A percentile compares a stretch with the other conserved stretches of the same genome.
phyloP scores from a whole-genome alignment of 2,329 filamentous ascomycete genomes.

The Paecilomyces sp. region DNA sequence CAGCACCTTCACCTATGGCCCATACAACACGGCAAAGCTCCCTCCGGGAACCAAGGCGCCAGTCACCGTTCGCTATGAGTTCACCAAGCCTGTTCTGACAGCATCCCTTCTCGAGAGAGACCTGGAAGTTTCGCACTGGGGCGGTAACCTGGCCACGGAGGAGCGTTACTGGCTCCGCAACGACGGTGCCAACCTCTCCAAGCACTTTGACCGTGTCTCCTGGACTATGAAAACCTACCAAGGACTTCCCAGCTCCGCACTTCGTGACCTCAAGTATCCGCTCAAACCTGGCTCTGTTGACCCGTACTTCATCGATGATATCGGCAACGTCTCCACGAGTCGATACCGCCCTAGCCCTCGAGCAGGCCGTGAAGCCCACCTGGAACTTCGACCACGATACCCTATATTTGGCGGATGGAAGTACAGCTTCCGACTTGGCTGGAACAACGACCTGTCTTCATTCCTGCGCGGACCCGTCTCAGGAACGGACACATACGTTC shows the following conservation, averaged over 20 bases:
- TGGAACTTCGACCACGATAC: constrained; percentile 90
- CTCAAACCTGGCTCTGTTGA: constrained; percentile 73
- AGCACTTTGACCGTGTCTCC: constrained; percentile 68
- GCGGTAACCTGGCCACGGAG: constrained; percentile 90
- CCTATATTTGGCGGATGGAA: constrained; percentile 98
- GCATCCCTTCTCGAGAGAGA: constrained; percentile 76
- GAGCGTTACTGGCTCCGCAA: constrained; percentile 87
- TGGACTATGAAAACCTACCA: constrained; percentile 69
- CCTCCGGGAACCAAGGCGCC: constrained; percentile 68
- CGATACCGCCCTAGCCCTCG: constrained; percentile 60
- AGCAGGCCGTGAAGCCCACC: constrained; percentile 66
- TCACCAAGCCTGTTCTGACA: constrained; percentile 83
- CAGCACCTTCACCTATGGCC: constrained; percentile 79
- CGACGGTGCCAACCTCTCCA: constrained; percentile 69
- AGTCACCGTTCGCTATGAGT: constrained; percentile 82
- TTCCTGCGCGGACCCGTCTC: constrained; percentile 60
- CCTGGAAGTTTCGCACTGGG: constrained; percentile 95
- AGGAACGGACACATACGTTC: constrained; percentile 63
- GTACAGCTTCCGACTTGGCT: constrained; percentile 93
- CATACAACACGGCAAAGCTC: constrained; percentile 63
- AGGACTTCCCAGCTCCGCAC: constrained; percentile 66
- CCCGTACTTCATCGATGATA: constrained; percentile 90
- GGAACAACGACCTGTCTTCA: constrained; percentile 77
- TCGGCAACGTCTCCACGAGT: constrained; percentile 95
- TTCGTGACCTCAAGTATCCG: constrained; percentile 75